Evolutionary conservation across 2,329 filamentous ascomycete species (phyloP).

Genomic region (Hypomyces perniciosus): DNA sequence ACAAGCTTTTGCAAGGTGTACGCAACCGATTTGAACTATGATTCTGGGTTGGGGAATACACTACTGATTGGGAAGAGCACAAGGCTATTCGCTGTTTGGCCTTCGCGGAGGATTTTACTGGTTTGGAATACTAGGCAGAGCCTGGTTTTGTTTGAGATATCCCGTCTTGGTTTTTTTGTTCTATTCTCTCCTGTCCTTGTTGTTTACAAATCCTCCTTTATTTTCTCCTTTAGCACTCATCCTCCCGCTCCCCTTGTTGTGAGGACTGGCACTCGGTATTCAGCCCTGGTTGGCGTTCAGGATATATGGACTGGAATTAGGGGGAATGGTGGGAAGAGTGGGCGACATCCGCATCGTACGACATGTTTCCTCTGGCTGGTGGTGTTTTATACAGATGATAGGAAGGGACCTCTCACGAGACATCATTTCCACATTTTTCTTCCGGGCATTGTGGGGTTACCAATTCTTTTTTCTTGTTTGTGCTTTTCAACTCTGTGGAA

Average conservation of each 20-base stretch:
- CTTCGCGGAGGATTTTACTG: too few relatives aligned
- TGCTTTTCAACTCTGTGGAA: not conserved
- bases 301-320: not conserved
- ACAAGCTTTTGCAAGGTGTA: too few relatives aligned
- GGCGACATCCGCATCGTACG: not conserved
- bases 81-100: not conserved
- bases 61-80: too few relatives aligned
- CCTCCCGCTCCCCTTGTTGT: not conserved
- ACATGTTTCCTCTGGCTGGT: not conserved
- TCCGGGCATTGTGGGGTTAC: too few relatives aligned
- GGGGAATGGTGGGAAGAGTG: not conserved
- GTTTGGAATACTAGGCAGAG: too few relatives aligned
- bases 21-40: too few relatives aligned
- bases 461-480: slow-evolving; percentile 11
- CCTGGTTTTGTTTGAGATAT: too few relatives aligned
- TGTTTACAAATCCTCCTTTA: not conserved
- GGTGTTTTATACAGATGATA: slow-evolving; percentile 7
- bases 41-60: too few relatives aligned
- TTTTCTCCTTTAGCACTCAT: not conserved
- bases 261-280: not conserved
- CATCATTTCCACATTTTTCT: slow-evolving; percentile 5
- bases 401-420: slow-evolving; percentile 12
- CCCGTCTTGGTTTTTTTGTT: too few relatives aligned
- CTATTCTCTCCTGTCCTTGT: too few relatives aligned
- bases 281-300: slow-evolving; percentile 6